A percentile compares a stretch with the other conserved stretches of the same genome.
Conservation (phyloP, 352 stramenopile species). For the Lagenidium giganteum region DNA sequence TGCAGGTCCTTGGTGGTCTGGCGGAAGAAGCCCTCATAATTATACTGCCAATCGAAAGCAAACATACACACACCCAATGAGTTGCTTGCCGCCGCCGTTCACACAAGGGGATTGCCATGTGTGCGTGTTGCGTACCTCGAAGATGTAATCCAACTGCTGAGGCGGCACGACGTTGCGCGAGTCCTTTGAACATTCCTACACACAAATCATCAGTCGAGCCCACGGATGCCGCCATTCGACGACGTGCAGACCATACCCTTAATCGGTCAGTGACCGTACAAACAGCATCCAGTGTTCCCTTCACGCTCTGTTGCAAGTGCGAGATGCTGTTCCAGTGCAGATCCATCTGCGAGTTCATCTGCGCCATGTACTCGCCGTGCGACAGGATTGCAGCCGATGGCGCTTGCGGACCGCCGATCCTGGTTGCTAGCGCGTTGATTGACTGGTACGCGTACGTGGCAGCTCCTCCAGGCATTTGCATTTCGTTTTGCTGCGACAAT, state of each 20-base stretch:
- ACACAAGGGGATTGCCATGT: not conserved
- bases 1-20: conserved; percentile 60
- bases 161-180: conserved; percentile 49
- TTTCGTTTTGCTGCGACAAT: conserved; percentile 43
- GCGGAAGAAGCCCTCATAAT: conserved; percentile 71
- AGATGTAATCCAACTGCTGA: conserved; percentile 78
- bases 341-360: conserved; percentile 64
- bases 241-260: too few relatives aligned
- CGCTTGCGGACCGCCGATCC: conserved; percentile 32
- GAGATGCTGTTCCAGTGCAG: conserved; percentile 77
- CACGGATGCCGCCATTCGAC: too few relatives aligned
- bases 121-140: conserved; percentile 39
- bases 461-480: conserved; percentile 44
- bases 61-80: too few relatives aligned
- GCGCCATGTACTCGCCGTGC: conserved; percentile 74
- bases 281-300: conserved; percentile 52
- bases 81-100: too few relatives aligned
- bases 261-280: conserved; percentile 51
- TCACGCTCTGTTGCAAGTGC: conserved; percentile 62
- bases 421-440: conserved; percentile 61
- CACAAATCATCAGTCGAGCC: not conserved
- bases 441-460: conserved; percentile 62
- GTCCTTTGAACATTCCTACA: conserved; percentile 57
- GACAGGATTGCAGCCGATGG: conserved; percentile 59
- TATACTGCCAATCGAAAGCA: conserved; percentile 34